These are phyloP conservation scores for Ceratocystis colombiana DNA, from an alignment of 2,329 filamentous ascomycete genomes.

Conservation along the genomic window DNA sequence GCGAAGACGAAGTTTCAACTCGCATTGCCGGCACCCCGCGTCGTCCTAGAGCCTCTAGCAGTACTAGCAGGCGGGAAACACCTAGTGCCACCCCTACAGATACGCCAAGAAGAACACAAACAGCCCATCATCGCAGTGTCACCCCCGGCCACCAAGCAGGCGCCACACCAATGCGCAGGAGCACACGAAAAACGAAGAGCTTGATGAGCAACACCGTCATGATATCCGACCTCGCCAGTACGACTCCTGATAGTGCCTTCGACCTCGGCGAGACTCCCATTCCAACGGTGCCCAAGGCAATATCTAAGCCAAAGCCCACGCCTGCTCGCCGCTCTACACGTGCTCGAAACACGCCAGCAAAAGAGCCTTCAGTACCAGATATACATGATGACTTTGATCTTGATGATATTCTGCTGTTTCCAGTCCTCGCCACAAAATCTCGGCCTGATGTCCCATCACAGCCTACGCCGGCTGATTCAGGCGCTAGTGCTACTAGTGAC, in stretches of 20 bases:
- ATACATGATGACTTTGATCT: slow-evolving; percentile 16
- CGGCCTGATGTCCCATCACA: background rate
- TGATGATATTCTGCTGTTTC: background rate
- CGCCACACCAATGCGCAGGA: background rate
- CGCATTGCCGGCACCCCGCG: slow-evolving; percentile 19
- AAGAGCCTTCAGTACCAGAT: background rate
- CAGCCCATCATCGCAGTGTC: slow-evolving; percentile 10
- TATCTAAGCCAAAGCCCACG: slow-evolving; percentile 13
- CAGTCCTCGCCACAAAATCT: slow-evolving; percentile 6
- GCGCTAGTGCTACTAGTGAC: slow-evolving; percentile 19
- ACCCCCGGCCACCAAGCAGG: background rate
- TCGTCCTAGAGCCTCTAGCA: slow-evolving; percentile 11
- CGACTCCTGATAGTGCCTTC: slow-evolving; percentile 18
- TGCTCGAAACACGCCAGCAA: background rate
- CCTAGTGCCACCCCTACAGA: background rate
- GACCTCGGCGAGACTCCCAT: slow-evolving; percentile 16
- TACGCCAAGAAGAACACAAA: background rate
- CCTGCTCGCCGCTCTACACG: slow-evolving; percentile 15
- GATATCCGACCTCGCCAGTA: slow-evolving; percentile 24
- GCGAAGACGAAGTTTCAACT: slow-evolving; percentile 19
- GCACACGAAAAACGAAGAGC: background rate
- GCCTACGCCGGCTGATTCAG: slow-evolving; percentile 17
- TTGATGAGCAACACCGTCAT: slow-evolving; percentile 12
- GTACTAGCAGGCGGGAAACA: background rate
- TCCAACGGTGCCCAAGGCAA: slow-evolving; percentile 9